phyloP scores from a whole-genome alignment of 1,139 yeast species.

The Zygoascus meyerae region DNA sequence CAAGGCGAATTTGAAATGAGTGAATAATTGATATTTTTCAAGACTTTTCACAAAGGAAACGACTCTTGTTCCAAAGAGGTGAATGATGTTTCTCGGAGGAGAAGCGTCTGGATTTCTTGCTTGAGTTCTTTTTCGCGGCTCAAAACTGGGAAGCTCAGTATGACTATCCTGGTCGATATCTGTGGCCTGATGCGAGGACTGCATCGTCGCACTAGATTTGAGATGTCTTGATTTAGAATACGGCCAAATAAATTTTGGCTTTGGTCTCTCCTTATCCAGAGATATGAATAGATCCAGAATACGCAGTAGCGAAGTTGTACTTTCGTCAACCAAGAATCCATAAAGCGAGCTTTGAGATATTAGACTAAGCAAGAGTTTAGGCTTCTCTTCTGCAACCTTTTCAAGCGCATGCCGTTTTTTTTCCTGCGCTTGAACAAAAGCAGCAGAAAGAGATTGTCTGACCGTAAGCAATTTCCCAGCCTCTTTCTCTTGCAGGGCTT shows the following conservation, averaged over 20 bases:
- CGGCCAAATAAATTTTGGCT: conserved; percentile 19
- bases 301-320: conserved; percentile 1
- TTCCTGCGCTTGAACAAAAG: conserved; percentile 7
- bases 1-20: conserved; percentile 27
- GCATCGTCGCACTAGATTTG: conserved; percentile 5
- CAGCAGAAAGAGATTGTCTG: conserved; percentile 9
- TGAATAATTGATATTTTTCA: conserved; percentile 20
- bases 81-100: conserved; percentile 30
- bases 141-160: conserved; percentile 12
- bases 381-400: conserved; percentile 3
- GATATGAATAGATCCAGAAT: conserved; percentile 13
- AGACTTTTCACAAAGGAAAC: conserved; percentile 15
- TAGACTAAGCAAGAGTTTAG: conserved; percentile 13
- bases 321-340: conserved; percentile 16
- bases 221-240: conserved; percentile 15
- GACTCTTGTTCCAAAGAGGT: conserved; percentile 25
- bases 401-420: conserved; percentile 12
- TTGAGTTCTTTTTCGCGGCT: conserved; percentile 16
- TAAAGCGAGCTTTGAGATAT: conserved; percentile 20
- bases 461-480: conserved; percentile 10
- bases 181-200: neutral
- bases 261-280: conserved; percentile 20
- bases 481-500: conserved; percentile 10
- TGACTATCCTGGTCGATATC: conserved; percentile 12
- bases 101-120: conserved; percentile 32